Evolutionary conservation across 2,329 filamentous ascomycete species (phyloP), one percentile per base, ranked within the genome.

Genomic region (Fusarium praegraminearum): DNA sequence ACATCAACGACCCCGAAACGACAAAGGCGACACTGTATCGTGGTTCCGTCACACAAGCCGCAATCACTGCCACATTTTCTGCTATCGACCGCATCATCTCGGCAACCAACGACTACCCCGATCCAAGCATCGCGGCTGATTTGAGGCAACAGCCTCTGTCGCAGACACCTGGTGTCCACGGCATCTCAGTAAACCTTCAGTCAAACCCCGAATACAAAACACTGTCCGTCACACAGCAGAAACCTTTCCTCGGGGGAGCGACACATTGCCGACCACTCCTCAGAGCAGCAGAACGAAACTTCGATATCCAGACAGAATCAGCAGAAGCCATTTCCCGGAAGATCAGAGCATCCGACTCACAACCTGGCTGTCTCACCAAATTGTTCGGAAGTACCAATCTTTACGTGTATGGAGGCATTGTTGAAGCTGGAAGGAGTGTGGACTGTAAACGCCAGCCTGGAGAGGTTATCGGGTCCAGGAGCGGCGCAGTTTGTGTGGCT

Each of bases 21-120:
- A 69, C 65, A 7, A 69, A 69, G 38, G 64, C 67, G 38, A 69
- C 44, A 13, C 62, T 69, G 1, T 69, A 69, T 24, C 49, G 67
- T 36, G 57, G 55, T 22, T 41, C 36, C 4, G 45, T 69, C 18
- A 69, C 67, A 3, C 49, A 52, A 44, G 65, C 56, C 4, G 65
- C 67, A 3, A 50, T 69, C 15, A 38, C 45, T 24, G 65, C 67
- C 13, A 49, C 56, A 15, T 22, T 68, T 5, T 33, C 61, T n/a
- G 61, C 62, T 43, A 24, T 65, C 15, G 18, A 61, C 5, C 62
- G 62, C 11, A 65, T 66, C 11, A 24, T 24, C 12, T 44, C 54
- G 9, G 43, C 47, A 16, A 47, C 43, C 13, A 50, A 65, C 11
- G 33, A 33, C 11, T 46, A 58, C 5, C 33, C 40, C 22, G 38